Evolutionary conservation across 2,329 filamentous ascomycete genomes (phyloP).

Genomic region (Fusarium guadeloupense): DNA sequence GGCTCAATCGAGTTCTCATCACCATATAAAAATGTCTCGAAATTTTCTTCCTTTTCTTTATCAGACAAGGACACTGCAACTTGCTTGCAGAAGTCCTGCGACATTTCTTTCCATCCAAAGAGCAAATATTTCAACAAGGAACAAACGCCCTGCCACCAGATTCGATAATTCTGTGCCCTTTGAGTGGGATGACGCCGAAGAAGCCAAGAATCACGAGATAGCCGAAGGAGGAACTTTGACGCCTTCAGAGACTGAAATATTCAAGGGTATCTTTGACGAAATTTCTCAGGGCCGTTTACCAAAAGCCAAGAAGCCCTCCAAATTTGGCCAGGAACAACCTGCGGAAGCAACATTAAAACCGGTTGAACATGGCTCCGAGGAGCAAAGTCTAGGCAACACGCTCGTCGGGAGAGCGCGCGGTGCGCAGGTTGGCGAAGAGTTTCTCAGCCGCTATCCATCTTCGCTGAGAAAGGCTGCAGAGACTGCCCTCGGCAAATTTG

Average conservation of each 20-base stretch:
- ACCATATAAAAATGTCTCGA: conserved; percentile 52
- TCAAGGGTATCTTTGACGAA: conserved; percentile 64
- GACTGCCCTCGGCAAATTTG: conserved; percentile 51
- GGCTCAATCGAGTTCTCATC: background rate
- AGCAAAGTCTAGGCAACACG: conserved; percentile 38
- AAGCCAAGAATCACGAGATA: conserved; percentile 33
- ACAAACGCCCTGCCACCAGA: conserved; percentile 11
- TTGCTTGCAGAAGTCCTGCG: conserved; percentile 40
- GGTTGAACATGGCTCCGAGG: background rate
- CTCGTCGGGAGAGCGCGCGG: conserved; percentile 48
- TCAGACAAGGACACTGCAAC: conserved; percentile 69
- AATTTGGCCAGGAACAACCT: background rate
- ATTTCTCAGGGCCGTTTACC: conserved; percentile 51
- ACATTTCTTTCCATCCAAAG: conserved; percentile 36
- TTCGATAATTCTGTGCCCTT: conserved; percentile 61
- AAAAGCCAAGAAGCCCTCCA: conserved; percentile 38
- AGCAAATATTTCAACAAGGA: conserved; percentile 31
- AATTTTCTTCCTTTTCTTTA: conserved; percentile 75
- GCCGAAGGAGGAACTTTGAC: conserved; percentile 63
- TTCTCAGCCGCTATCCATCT: conserved; percentile 51
- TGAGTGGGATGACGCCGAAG: conserved; percentile 58
- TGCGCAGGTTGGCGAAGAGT: conserved; percentile 48
- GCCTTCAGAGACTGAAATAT: conserved; percentile 65
- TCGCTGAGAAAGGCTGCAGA: conserved; percentile 54
- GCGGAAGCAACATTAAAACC: conserved; percentile 1